phyloP scores from a whole-genome alignment of 1,284 basidiomycete species.

The Puccinia hordei region DNA sequence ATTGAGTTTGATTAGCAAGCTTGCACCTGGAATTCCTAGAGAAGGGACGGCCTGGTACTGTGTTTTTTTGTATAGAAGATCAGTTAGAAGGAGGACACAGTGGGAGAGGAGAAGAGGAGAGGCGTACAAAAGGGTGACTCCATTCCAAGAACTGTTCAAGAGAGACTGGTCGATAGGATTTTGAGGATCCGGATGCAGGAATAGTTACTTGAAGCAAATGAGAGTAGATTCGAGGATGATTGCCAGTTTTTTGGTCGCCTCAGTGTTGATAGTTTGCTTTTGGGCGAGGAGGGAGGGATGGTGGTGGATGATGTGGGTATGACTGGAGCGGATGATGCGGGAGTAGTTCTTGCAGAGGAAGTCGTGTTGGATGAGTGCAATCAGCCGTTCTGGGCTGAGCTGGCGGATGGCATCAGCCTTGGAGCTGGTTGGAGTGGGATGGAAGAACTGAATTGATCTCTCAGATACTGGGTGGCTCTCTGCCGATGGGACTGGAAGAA shows the following conservation, averaged over 20 bases:
- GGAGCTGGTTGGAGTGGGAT: neutral
- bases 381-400: neutral
- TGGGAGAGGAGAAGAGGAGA: neutral
- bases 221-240: neutral
- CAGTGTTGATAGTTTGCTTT: neutral
- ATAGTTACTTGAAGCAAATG: constrained; percentile 6
- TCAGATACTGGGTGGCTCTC: no score
- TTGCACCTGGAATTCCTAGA: neutral
- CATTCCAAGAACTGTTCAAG: neutral
- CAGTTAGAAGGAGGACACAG: neutral
- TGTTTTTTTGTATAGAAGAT: no score
- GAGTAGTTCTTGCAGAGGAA: neutral
- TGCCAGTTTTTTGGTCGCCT: neutral
- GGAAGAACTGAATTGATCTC: neutral
- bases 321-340: neutral
- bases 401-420: no score
- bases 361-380: neutral
- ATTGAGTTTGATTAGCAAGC: neutral
- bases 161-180: neutral
- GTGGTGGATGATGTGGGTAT: neutral
- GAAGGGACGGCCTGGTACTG: neutral
- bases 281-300: neutral
- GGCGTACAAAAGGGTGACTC: neutral
- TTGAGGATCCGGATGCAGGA: no score
- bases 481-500: neutral